Evolutionary conservation across 176 grass and related monocot species (phyloP), one percentile per base, ranked within the genome.

Genomic region (Eleusine coracana): DNA sequence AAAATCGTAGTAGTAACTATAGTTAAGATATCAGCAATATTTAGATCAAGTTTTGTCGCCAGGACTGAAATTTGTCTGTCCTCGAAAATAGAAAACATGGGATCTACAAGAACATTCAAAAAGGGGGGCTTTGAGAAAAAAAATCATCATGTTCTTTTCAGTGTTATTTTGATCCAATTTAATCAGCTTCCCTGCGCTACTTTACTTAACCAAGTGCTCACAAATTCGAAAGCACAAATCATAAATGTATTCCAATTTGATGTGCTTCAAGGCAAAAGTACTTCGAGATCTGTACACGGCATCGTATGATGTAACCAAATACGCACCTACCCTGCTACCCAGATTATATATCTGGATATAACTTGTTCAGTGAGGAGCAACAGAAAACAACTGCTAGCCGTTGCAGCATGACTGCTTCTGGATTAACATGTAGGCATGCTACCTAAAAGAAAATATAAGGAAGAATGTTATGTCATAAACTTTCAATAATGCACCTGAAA

Each of bases 321-420:
- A 1, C 39, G 42, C 42, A 64, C 11, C 27, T 36, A 18, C 34
- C 42, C 29, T 17, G 39, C 27, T 36, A 18, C 34, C 42, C 29
- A 25, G 39, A 46, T 3, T n/a, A 68, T 5, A 79, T 52, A 51
- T 66, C 20, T 51, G 48, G 40, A 84, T 44, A 41, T 5, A 7
- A 34, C 12, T 44, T 84, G 48, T 55, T 44, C 66, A 15, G 9
- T 10, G 20, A 65, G 66, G 21, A 66, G 41, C 58, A 41, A 28
- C 5, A 3, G 27, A 23, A n/a, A 60, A 20, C 51, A 60, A 60
- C 7, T 60, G 9, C 20, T 58, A 58, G 6, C 18, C 9, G 15
- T 78, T 65, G 25, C 42, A 48, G 49, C 42, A 66, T 36, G 41
- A 64, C 45, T 66, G 37, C 17, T 59, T 59, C n/a, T 44, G 78